A percentile compares a stretch with the other conserved stretches of the same genome.
These are phyloP conservation scores for Botrytis medusae DNA, from an alignment of 2,329 filamentous ascomycete genomes.

Conservation along the genomic window DNA sequence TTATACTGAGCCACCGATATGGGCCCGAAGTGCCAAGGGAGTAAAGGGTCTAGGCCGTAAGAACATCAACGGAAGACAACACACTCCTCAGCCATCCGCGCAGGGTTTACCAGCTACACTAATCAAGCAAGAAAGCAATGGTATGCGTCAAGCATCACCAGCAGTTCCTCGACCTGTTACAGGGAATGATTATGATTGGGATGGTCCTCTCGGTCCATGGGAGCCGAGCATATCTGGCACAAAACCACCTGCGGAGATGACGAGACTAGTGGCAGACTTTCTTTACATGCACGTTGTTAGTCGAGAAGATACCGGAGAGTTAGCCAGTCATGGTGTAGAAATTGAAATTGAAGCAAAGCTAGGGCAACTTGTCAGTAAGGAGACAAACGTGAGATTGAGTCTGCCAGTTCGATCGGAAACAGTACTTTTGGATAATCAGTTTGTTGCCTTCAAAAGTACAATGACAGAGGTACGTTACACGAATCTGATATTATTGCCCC, in stretches of 20 bases:
- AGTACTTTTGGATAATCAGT: conserved; percentile 60
- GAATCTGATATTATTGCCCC: neutral
- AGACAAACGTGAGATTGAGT: conserved; percentile 66
- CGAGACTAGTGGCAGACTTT: conserved; percentile 77
- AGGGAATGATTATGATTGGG: conserved; percentile 17
- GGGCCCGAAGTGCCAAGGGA: conserved; percentile 37
- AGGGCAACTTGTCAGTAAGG: conserved; percentile 74
- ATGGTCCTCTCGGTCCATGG: conserved; percentile 53
- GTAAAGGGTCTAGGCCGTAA: conserved; percentile 28
- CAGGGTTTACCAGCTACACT: conserved; percentile 20
- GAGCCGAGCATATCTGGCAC: conserved; percentile 68
- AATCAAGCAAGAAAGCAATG: conserved; percentile 36
- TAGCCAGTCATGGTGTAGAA: conserved; percentile 63
- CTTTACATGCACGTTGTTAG: conserved; percentile 70
- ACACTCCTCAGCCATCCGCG: conserved; percentile 23
- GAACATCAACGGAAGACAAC: conserved; percentile 32
- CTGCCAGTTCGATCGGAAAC: conserved; percentile 70
- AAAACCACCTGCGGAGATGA: conserved; percentile 71
- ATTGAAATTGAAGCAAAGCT: conserved; percentile 96
- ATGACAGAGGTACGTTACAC: conserved; percentile 77
- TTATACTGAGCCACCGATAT: conserved; percentile 54
- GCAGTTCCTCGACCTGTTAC: conserved; percentile 22
- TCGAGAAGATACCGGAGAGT: conserved; percentile 64
- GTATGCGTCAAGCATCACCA: conserved; percentile 29
- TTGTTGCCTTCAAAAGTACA: conserved; percentile 75